Evolutionary conservation across 176 grass and related monocot species (phyloP), one percentile per base, ranked within the genome.

Genomic region (Rhynchospora pubera): DNA sequence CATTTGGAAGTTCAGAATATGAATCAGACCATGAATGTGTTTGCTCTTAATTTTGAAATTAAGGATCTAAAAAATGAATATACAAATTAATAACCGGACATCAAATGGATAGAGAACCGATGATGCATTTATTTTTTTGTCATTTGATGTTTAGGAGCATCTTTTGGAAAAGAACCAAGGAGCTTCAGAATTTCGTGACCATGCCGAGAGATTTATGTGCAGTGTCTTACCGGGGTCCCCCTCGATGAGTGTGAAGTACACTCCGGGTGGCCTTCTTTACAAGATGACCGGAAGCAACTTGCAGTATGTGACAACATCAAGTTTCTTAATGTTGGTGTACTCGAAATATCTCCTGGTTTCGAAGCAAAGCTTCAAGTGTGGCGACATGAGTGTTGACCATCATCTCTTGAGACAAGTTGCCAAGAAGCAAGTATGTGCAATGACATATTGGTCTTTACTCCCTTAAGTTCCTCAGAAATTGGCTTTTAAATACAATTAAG

Each of bases 291-390:
- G 46, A 22, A 85, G 83, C 87, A 89, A 85, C 78, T n/a, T 89
- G 83, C 87, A 89, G 83, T 89, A 85, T 2, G 87, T 89, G 79
- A 89, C 87, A 2, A 55, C 87, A 16, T 39, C 84, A 9, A 48
- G 79, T 2, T 89, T 89, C 83, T 47, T 86, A 5, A 79, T 89
- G 7, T 51, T 32, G 3, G 30, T 53, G 44, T 89, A 89, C 43
- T 48, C 87, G 44, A 89, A 89, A 18, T 89, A 85, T 70, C 83
- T 89, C 10, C 69, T 18, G 39, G 15, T 63, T 58, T 81, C 65
- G 7, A 82, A 58, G 7, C 56, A 80, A 23, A 65, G 46, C 2
- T 48, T 85, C 46, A 55, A 16, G 10, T 89, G 87, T 26, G 83
- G 78, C 2, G 42, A 45, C 28, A 13, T 50, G 45, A n/a, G 45